Evolutionary conservation across 2,329 filamentous ascomycete species (phyloP), one percentile per base, ranked within the genome.

Genomic region (Graphilbum fragrans): DNA sequence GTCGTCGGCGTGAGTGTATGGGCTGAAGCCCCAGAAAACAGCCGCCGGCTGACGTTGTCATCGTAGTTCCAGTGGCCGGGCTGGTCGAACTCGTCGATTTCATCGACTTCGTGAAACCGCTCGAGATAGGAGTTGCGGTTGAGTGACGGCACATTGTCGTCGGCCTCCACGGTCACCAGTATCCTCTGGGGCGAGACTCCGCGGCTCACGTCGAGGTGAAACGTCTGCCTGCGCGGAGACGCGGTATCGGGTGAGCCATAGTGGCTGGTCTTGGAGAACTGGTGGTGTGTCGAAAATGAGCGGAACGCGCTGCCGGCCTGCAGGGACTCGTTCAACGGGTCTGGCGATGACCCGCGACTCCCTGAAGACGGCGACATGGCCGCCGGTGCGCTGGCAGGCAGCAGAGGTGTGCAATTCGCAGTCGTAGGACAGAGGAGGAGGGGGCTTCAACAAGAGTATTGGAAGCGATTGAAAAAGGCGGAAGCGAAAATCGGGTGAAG

Each of bases 221-320:
- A 75, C 35, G 62, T 73, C 51, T 68, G 71, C 57, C 73, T 76
- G 38, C 70, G 61, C 32, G 73, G 72, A 34, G 72, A 74, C 16
- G 45, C 1, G 40, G 22, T 14, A 31, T 48, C 52, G 42, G 44
- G 45, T 38, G 64, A 52, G 25, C 64, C 57, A 19, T 58, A 45
- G 47, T 66, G 60, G 22, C 58, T 55, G 45, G 56, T 55, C 5
- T 5, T 31, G n/a, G n/a, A n/a, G n/a, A n/a, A n/a, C n/a, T n/a
- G n/a, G n/a, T n/a, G 23, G 12, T 7, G 23, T 12, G 48, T 43
- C 3, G 41, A 33, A 16, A 39, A 21, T 4, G 36, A n/a, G 14
- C 19, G 32, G 12, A 18, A 27, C 4, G 37, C 31, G 12, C 4
- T 17, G 50, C 51, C 41, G 54, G 49, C 42, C n/a, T 56, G 53